Base-by-base conservation (phyloP, 2,329 filamentous ascomycete genomes). In the Trichophaea hybrida region DNA sequence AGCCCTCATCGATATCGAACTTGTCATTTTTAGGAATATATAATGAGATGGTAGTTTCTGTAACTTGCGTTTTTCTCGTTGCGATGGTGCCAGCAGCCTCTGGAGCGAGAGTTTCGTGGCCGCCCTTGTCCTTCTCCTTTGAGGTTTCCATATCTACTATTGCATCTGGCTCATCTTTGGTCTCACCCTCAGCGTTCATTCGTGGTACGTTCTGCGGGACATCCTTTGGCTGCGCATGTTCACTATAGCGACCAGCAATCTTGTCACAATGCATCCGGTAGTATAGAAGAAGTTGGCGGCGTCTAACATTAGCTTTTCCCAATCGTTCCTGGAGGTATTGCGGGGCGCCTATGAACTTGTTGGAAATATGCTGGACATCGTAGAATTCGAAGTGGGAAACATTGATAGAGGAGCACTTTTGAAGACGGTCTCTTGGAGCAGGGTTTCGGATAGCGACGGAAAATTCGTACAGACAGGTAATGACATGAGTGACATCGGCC, bases 261-360 rank as follows among this genome's bases (percentile, higher is more conserved):
- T 72, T 71, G 1, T 67, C 37, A 43, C 70, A 67, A 58, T 73
- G 71, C n/a, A 63, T 60, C 51, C 71, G 62, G 4, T 71, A 62
- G 55, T 73, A 73, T 4, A 63, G 67, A 1, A 73, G 62, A 44
- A 70, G 70, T 51, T 71, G 69, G 5, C 70, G 64, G 15, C 70
- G 64, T 48, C 64, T 65, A 4, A 71, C 68, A 13, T 71, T 71
- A 0, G 68, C 68, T 51, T 67, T 65, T 12, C 70, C 71, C 2
- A 73, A 65, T n/a, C 70, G 62, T 10, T 69, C 60, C 1, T 35
- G 17, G 6, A 71, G 55, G 48, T 2, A 49, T 6, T 57, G 38
- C 8, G 6, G 61, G 65, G 1, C 56, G 7, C 43, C 7, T 35
- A 0, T 60, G 53, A n/a, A 55, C 52, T 8, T 43, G 40, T 6